Conservation (phyloP, 2,329 filamentous ascomycete species). For the Aspergillus neotritici region DNA sequence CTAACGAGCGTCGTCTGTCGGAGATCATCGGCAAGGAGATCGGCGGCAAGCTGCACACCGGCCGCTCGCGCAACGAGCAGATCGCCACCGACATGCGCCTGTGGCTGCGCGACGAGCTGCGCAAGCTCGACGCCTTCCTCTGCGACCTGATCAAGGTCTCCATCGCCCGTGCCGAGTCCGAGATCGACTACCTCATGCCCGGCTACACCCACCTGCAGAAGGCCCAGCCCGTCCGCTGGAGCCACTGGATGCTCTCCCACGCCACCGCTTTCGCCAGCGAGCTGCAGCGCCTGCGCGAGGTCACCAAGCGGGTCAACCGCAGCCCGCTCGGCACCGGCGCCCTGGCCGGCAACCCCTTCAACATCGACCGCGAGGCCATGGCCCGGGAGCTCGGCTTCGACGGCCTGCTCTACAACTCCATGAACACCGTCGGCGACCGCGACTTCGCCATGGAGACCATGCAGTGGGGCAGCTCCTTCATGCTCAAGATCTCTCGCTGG, state of each 20-base stretch:
- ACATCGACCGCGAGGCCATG: conserved; percentile 73
- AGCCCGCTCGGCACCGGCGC: conserved; percentile 68
- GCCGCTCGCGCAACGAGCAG: conserved; percentile 83
- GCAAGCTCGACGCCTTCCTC: conserved; percentile 62
- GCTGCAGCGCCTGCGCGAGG: conserved; percentile 69
- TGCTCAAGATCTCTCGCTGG: conserved; percentile 74
- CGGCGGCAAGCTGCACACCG: conserved; percentile 84
- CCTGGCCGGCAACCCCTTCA: conserved; percentile 75
- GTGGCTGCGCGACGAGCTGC: conserved; percentile 74
- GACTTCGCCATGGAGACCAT: conserved; percentile 80
- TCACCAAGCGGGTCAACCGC: conserved; percentile 67
- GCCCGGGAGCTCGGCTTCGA: conserved; percentile 76
- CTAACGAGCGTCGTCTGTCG: conserved; percentile 65
- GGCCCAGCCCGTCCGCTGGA: conserved; percentile 74
- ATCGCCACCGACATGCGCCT: conserved; percentile 85
- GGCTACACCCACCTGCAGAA: conserved; percentile 85
- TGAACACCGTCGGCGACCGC: conserved; percentile 68
- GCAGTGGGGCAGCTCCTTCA: conserved; percentile 72
- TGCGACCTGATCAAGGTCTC: conserved; percentile 65
- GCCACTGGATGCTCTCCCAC: conserved; percentile 74
- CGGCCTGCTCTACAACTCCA: conserved; percentile 67
- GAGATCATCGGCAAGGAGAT: conserved; percentile 83
- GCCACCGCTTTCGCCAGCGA: conserved; percentile 66
- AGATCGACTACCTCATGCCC: conserved; percentile 76
- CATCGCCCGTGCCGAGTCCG: conserved; percentile 62